Conservation (phyloP, 129 eudicot genomes). For the Flaveria sonorensis region DNA sequence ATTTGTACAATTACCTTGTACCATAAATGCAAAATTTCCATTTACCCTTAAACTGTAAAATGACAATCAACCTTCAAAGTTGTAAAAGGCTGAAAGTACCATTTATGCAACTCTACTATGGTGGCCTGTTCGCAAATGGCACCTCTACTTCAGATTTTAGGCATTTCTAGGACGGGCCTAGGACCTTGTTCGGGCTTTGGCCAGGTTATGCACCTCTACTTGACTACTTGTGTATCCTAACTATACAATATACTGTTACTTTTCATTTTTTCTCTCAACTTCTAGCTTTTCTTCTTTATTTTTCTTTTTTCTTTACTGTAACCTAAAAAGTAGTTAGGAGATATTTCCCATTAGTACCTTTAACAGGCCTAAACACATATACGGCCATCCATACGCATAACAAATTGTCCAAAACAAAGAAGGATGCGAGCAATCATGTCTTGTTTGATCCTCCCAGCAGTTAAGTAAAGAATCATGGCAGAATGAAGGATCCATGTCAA, state of each 20-base stretch:
- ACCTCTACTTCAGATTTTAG: neutral
- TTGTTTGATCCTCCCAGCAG: slow-evolving; percentile 68
- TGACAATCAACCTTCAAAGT: neutral
- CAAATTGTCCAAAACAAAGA: slow-evolving; percentile 70
- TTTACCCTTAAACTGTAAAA: no score
- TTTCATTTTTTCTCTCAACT: neutral
- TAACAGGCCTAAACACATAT: slow-evolving; percentile 68
- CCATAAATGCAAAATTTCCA: no score
- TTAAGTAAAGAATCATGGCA: slow-evolving; percentile 55
- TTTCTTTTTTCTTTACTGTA: neutral
- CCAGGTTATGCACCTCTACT: neutral
- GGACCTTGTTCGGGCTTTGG: neutral
- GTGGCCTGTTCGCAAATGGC: neutral
- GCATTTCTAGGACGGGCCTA: neutral
- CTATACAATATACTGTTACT: neutral
- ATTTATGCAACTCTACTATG: neutral
- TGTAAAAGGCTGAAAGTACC: neutral
- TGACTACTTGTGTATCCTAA: neutral
- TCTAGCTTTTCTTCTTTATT: neutral
- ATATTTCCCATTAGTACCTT: slow-evolving; percentile 52
- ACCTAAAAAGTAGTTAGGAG: slow-evolving; percentile 22
- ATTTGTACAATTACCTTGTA: neutral
- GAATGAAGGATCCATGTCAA: slow-evolving; percentile 71
- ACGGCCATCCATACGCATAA: slow-evolving; percentile 83
- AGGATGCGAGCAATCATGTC: slow-evolving; percentile 43